Evolutionary conservation across 2,329 filamentous ascomycete species (phyloP), one percentile per base, ranked within the genome.

Genomic region (Ceratocystis ficicola): DNA sequence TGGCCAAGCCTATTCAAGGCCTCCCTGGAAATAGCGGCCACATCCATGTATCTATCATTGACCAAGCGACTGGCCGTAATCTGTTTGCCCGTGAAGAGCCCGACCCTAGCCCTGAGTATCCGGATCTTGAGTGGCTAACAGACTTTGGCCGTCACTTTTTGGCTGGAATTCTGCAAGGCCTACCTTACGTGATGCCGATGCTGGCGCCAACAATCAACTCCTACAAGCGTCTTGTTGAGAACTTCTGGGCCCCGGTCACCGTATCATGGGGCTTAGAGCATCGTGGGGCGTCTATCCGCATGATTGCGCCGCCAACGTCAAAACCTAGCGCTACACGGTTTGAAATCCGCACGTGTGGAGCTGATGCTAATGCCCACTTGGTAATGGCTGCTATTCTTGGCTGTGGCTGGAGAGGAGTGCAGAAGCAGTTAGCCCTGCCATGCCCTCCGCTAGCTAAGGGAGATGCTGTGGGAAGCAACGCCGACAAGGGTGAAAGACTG

Each of bases 181-280:
- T 99, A 3, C 90, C 94, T 1, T 90, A 96, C 72, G 85, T 97
- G 70, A 99, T 99, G 94, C 94, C 94, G 0, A 80, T 97, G 67
- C 80, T 99, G 12, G 94, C 93, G 0, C 94, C 94, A 0, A 99
- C 90, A 0, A 84, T 99, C 73, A 99, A 99, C 81, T 95, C 90
- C 68, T 99, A 99, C 81, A 99, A 99, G 78, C 87, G 94, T 2
- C 82, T 99, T 0, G 94, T 99, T 1, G 94, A 99, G 79, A 97
- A 97, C 77, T 97, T 96, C 77, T 99, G 94, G 94, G 94, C 94
- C 0, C 94, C 94, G 0, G 94, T 99, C 5, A 96, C 93, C 0
- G 94, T 97, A 0, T 96, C 90, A 0, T 99, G 94, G 94, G 94
- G 94, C 0, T 78, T 96, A 4, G 94, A 97, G 76, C 93, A 99